A percentile compares a stretch with the other conserved stretches of the same genome.
Conservation (phyloP, 2,329 filamentous ascomycete species). For the Mariannaea elegans region DNA sequence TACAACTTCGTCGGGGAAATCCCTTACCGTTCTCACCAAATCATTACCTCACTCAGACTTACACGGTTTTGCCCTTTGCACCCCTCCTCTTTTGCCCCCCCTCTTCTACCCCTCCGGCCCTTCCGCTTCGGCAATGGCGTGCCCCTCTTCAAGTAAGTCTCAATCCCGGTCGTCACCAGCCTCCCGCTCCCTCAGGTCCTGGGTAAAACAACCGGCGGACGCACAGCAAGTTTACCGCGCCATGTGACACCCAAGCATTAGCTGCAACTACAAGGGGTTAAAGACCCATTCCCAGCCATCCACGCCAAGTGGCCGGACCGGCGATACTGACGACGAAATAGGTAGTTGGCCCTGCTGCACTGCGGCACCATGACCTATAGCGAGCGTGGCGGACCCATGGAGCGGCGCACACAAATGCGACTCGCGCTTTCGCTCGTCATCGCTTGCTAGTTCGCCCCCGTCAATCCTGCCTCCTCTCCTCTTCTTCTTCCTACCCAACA, state of each 20-base stretch:
- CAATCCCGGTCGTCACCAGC: slow-evolving; percentile 12
- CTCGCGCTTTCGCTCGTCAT: slow-evolving; percentile 38
- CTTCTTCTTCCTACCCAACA: slow-evolving; percentile 19
- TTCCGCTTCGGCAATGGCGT: slow-evolving; percentile 23
- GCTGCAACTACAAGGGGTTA: slow-evolving; percentile 37
- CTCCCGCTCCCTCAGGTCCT: slow-evolving; percentile 13
- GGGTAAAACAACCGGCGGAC: slow-evolving; percentile 12
- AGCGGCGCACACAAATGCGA: slow-evolving; percentile 37
- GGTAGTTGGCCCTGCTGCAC: slow-evolving; percentile 26
- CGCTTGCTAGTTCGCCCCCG: slow-evolving; percentile 26
- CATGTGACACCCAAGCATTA: slow-evolving; percentile 38
- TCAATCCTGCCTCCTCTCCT: slow-evolving; percentile 27
- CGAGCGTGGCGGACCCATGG: slow-evolving; percentile 11
- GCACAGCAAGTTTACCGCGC: slow-evolving; percentile 15
- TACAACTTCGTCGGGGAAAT: too few species aligned
- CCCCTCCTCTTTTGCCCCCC: slow-evolving; percentile 4
- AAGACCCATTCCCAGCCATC: slow-evolving; percentile 37
- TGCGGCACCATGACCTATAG: slow-evolving; percentile 24
- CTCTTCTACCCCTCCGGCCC: slow-evolving; percentile 9
- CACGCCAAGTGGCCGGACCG: slow-evolving; percentile 35
- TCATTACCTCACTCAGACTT: too few species aligned
- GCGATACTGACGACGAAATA: slow-evolving; percentile 31
- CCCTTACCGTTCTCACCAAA: background rate
- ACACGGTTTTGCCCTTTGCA: too few species aligned
- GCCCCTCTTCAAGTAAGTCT: slow-evolving; percentile 6